Evolutionary conservation across 768 basidiomycete species (phyloP).

Genomic region (Cystofilobasidium macerans): DNA sequence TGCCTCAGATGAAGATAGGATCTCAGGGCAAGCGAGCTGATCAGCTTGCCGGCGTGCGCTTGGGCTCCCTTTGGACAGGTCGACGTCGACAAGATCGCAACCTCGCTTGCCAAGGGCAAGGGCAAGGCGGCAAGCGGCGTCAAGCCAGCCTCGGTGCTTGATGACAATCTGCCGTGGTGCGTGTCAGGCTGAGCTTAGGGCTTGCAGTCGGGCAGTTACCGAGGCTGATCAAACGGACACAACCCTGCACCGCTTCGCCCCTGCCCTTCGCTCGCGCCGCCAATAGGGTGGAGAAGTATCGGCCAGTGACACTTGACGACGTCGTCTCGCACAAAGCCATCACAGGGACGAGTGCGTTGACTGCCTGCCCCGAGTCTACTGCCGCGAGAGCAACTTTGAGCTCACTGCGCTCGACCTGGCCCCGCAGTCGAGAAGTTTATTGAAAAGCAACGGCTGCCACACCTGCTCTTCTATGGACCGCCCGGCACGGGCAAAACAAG

Average conservation of each 20-base stretch:
- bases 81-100: slow-evolving; percentile 4
- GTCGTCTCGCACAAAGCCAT: slow-evolving; percentile 97
- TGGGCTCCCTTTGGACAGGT: not conserved
- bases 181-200: slow-evolving; percentile 28
- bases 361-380: not conserved
- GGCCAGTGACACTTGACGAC: slow-evolving; percentile 80
- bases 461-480: slow-evolving; percentile 92
- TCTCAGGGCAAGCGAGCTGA: too few relatives aligned
- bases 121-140: not conserved
- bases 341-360: slow-evolving; percentile 79
- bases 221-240: too few relatives aligned
- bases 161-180: slow-evolving; percentile 77
- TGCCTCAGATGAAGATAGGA: too few relatives aligned
- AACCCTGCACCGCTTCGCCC: too few relatives aligned
- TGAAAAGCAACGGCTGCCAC: slow-evolving; percentile 82
- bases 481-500: slow-evolving; percentile 96
- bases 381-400: not conserved
- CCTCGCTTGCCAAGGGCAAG: not conserved
- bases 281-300: slow-evolving; percentile 90
- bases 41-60: too few relatives aligned
- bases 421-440: slow-evolving; percentile 85
- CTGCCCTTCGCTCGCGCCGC: not conserved
- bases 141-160: slow-evolving; percentile 18
- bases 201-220: too few relatives aligned
- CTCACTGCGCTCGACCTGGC: slow-evolving; percentile 5